Evolutionary conservation across 163 green algal species (phyloP), one percentile per base, ranked within the genome.

Genomic region (Scenedesmus sp.): DNA sequence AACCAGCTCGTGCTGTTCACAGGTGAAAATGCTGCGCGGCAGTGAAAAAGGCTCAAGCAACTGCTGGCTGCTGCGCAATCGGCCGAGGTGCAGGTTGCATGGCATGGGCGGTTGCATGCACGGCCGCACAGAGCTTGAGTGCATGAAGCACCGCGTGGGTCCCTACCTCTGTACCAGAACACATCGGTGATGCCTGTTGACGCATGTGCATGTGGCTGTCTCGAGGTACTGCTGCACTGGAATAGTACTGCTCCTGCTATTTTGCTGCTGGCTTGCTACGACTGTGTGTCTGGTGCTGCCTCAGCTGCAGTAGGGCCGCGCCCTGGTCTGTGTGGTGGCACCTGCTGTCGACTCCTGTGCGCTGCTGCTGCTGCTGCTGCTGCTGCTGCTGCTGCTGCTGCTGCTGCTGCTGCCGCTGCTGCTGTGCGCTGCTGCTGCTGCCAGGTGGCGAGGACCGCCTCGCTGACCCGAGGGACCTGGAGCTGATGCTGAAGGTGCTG

Each of bases 361-460:
- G 2, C 37, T 56, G n/a, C n/a, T n/a, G n/a, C n/a, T n/a, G 73
- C 73, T 84, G 43, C 79, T 84, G 79, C 42, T 56, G 26, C 49
- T 35, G 33, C 26, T 44, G 56, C 12, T 89, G 83, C 37, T 30
- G 37, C 20, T 22, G 59, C 30, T 61, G 24, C 24, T 46, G 18
- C 35, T 26, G 30, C 53, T 65, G 43, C 59, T 49, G 37, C 49
- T 44, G n/a, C n/a, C n/a, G n/a, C n/a, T n/a, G n/a, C n/a, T n/a
- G n/a, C n/a, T n/a, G n/a, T n/a, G n/a, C n/a, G 16, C 72, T 72
- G 46, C n/a, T 85, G 61, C 20, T 46, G 53, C 24, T 95, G 61
- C 49, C 91, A 87, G 95, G 95, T 30, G 93, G 88, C 2, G 5
- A 93, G 12, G 95, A 97, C 91, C 87, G 86, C n/a, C 90, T 97